Percentiles rank a stretch among this genome's conserved stretches.
Evolutionary conservation across 345 rosid species (phyloP).

Genomic region (Hirschfeldia incana): DNA sequence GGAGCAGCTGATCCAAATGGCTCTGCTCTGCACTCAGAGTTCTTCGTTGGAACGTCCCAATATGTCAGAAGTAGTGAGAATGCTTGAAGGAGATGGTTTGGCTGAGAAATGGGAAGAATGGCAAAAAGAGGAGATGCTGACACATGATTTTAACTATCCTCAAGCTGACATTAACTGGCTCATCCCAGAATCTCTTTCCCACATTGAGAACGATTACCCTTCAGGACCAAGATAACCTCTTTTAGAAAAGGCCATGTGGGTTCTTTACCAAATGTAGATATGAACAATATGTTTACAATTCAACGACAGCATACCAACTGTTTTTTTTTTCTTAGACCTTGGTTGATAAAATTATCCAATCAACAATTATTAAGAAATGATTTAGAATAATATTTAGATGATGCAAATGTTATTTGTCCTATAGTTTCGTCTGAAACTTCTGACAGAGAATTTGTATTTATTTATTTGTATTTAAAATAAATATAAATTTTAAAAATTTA

Average conservation of each 20-base stretch:
- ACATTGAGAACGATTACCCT: constrained; percentile 61
- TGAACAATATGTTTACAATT: background rate
- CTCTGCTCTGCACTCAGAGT: constrained; percentile 80
- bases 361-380: too few relatives aligned
- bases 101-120: constrained; percentile 93
- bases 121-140: constrained; percentile 74
- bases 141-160: constrained; percentile 53
- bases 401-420: too few relatives aligned
- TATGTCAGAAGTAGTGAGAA: constrained; percentile 92
- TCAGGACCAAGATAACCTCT: constrained; percentile 66
- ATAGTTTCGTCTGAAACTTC: too few relatives aligned
- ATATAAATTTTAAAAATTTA: too few relatives aligned
- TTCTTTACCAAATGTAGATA: background rate
- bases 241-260: background rate
- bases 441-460: too few relatives aligned
- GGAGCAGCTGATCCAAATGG: constrained; percentile 82
- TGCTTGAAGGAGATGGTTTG: constrained; percentile 94
- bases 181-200: constrained; percentile 56
- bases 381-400: too few relatives aligned
- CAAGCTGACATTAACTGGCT: constrained; percentile 52
- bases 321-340: too few relatives aligned
- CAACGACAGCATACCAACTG: background rate
- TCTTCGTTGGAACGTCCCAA: constrained; percentile 80
- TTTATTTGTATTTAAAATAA: too few relatives aligned
- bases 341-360: too few relatives aligned